Evolutionary conservation across 2,329 filamentous ascomycete species (phyloP).

Genomic region (Scytalidium lignicola): DNA sequence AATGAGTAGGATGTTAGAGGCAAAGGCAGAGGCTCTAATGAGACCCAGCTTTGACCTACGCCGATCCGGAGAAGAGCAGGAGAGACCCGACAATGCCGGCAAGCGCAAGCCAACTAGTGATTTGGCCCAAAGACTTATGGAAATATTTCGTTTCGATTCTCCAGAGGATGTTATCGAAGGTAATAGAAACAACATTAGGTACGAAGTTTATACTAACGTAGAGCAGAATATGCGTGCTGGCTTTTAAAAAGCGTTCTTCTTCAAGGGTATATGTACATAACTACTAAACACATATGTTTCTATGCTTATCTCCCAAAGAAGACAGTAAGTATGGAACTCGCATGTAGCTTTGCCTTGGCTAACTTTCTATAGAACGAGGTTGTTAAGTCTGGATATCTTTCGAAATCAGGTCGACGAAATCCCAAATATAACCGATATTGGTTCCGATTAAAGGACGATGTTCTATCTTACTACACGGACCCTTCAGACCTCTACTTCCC

Average conservation of each 20-base stretch:
- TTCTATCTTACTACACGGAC: constrained; percentile 83
- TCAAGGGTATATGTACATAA: constrained; percentile 95
- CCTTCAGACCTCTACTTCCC: constrained; percentile 87
- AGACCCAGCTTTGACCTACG: constrained; percentile 52
- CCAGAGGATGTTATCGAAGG: constrained; percentile 80
- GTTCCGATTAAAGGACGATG: constrained; percentile 89
- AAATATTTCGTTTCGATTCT: constrained; percentile 79
- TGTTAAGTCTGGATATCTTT: constrained; percentile 81
- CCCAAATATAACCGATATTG: constrained; percentile 86
- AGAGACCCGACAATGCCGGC: background rate
- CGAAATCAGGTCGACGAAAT: constrained; percentile 83
- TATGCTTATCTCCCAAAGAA: constrained; percentile 97
- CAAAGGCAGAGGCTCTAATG: constrained; percentile 57
- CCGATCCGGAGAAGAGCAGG: constrained; percentile 30
- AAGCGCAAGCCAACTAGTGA: constrained; percentile 39
- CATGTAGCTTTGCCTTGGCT: constrained; percentile 4
- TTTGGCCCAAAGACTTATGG: constrained; percentile 67
- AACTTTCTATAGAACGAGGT: constrained; percentile 54
- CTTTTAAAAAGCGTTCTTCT: constrained; percentile 85
- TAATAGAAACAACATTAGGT: constrained; percentile 29
- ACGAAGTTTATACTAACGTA: constrained; percentile 11
- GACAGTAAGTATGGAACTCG: constrained; percentile 50
- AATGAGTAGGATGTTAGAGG: constrained; percentile 74
- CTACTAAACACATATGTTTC: constrained; percentile 87
- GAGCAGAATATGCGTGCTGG: constrained; percentile 84